These are phyloP conservation scores for Metschnikowia continentalis DNA, from an alignment of 805 yeast genomes.

Conservation along the genomic window DNA sequence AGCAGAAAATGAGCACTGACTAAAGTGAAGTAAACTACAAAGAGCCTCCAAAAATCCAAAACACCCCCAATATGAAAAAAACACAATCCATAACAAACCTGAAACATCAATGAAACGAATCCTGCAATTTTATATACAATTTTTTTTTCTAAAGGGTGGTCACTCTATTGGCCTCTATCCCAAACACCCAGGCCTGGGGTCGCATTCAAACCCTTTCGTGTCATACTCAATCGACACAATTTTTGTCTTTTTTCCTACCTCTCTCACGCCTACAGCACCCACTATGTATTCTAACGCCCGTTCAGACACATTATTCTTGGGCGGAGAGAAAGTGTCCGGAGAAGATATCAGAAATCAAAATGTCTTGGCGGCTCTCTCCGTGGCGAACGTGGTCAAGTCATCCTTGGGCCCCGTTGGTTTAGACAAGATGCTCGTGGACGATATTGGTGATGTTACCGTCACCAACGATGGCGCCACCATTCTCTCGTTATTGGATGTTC, in stretches of 20 bases:
- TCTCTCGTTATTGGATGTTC: constrained; percentile 83
- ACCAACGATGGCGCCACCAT: constrained; percentile 99
- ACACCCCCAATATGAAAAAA: not conserved
- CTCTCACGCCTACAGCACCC: constrained; percentile 4
- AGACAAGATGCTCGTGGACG: constrained; percentile 98
- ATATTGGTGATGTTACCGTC: constrained; percentile 97
- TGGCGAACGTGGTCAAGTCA: constrained; percentile 81
- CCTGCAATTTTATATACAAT: no score
- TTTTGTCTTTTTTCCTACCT: constrained; percentile 5
- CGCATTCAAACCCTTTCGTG: constrained; percentile 2
- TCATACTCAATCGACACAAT: constrained; percentile 4
- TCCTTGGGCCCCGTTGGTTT: constrained; percentile 97
- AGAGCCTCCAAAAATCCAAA: not conserved
- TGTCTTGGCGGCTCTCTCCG: constrained; percentile 86
- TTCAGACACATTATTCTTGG: constrained; percentile 89
- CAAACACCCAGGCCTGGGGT: not conserved
- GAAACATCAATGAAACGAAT: not conserved
- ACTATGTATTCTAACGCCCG: constrained; percentile 71
- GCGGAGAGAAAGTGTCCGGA: constrained; percentile 94
- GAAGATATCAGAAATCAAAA: constrained; percentile 96
- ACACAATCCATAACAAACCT: not conserved
- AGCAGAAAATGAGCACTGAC: not conserved
- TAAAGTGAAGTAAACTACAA: not conserved
- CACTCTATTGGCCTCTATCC: no score
- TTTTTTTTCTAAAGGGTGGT: no score